Conservation (phyloP, 495 filamentous ascomycete genomes). For the Hypoxylon lenormandii region DNA sequence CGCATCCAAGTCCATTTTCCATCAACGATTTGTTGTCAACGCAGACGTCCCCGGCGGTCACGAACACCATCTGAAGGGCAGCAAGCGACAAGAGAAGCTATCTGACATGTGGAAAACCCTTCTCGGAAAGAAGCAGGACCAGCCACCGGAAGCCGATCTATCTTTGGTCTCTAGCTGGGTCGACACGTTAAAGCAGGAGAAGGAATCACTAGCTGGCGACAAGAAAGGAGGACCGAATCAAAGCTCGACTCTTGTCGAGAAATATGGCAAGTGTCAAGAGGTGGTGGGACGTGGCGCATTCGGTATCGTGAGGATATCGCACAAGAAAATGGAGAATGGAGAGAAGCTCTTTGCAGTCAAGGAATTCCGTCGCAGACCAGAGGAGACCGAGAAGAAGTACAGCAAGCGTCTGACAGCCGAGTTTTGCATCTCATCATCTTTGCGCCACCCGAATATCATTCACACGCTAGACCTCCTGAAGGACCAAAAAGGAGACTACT, state of each 20-base stretch:
- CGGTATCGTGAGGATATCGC: slow-evolving; percentile 97
- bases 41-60: slow-evolving; percentile 71
- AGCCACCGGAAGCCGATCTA: slow-evolving; percentile 80
- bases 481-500: slow-evolving; percentile 97
- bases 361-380: slow-evolving; percentile 92
- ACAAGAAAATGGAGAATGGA: slow-evolving; percentile 89
- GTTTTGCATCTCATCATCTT: slow-evolving; percentile 97
- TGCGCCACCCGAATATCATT: slow-evolving; percentile 97
- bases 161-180: slow-evolving; percentile 97
- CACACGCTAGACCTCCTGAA: slow-evolving; percentile 95
- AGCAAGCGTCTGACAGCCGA: slow-evolving; percentile 98
- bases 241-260: slow-evolving; percentile 87
- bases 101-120: slow-evolving; percentile 89
- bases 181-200: slow-evolving; percentile 89
- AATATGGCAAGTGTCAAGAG: slow-evolving; percentile 99
- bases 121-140: slow-evolving; percentile 80
- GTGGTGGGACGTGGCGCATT: slow-evolving; percentile 97
- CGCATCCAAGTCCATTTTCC: slow-evolving; percentile 42
- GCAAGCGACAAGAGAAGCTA: slow-evolving; percentile 92
- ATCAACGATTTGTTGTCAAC: slow-evolving; percentile 59
- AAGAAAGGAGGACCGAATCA: slow-evolving; percentile 81
- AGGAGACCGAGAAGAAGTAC: slow-evolving; percentile 95
- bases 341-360: slow-evolving; percentile 98
- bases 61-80: slow-evolving; percentile 85
- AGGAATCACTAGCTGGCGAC: slow-evolving; percentile 74